phyloP scores from a whole-genome alignment of 495 filamentous ascomycete genomes.

The Xylaria grammica region DNA sequence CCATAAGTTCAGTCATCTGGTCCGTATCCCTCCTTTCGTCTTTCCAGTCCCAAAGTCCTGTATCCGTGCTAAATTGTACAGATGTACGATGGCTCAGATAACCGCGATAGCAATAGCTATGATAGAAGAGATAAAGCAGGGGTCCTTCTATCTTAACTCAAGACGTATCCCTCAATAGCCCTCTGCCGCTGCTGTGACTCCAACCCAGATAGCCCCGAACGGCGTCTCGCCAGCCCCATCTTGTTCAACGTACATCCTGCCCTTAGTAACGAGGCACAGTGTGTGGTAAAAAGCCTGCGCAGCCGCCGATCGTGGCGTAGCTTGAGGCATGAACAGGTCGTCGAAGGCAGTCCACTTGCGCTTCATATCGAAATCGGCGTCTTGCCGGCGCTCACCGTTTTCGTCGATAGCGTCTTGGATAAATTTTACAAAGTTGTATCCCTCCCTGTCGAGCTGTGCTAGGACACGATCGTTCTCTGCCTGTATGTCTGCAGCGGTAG shows the following conservation, averaged over 20 bases:
- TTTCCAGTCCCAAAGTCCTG: background rate
- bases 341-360: slow-evolving; percentile 61
- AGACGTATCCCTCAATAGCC: background rate
- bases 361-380: slow-evolving; percentile 42
- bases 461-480: slow-evolving; percentile 18
- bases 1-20: background rate
- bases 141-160: background rate
- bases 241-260: slow-evolving; percentile 61
- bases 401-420: slow-evolving; percentile 48
- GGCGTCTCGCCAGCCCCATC: slow-evolving; percentile 38
- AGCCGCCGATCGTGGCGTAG: slow-evolving; percentile 63
- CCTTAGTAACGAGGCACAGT: slow-evolving; percentile 71
- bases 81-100: background rate
- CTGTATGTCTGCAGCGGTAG: slow-evolving; percentile 17
- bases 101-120: background rate
- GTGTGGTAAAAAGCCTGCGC: slow-evolving; percentile 77
- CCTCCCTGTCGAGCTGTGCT: slow-evolving; percentile 42
- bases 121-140: background rate
- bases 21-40: background rate
- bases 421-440: slow-evolving; percentile 59
- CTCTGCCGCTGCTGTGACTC: slow-evolving; percentile 17
- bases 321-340: slow-evolving; percentile 59
- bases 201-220: slow-evolving; percentile 48
- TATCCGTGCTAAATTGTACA: background rate
- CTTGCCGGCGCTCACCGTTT: slow-evolving; percentile 42